Base-by-base conservation (phyloP, 306 rosid genomes). In the Fagus crenata region DNA sequence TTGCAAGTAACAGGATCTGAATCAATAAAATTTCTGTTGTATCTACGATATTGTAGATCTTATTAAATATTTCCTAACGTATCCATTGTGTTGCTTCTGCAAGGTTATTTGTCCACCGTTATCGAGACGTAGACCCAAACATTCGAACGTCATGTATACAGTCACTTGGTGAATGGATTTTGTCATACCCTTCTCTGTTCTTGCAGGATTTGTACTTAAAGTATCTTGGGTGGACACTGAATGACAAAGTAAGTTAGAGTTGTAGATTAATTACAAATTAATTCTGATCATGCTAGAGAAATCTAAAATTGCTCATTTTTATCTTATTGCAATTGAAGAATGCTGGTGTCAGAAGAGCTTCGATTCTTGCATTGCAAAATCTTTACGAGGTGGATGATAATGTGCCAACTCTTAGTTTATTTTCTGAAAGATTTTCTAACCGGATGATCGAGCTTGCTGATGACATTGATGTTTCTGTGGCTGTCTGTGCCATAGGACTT, bases 71-170 rank as follows among this genome's bases (percentile, higher is more conserved):
- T 74, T 76, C 72, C 79, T 83, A 80, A 87, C 35, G 67, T 49
- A 69, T 72, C 32, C 67, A 56, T 51, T 67, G 22, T 86, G 36
- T 53, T 86, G 33, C 76, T 76, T 74, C 81, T 78, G 78, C 88
- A 83, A 95, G 98, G 90, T 92, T 95, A 83, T 95, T 95, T 87
- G 97, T 95, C 84, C 98, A 95, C 80, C 98, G 98, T 32, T 95
- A 92, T 86, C 87, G 98, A 79, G 98, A 95, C 82, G 87, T 89
- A 83, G 98, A 95, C 77, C 87, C 95, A 77, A 90, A 87, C 84
- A 95, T 95, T 78, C 86, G 98, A 81, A 92, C 84, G 81, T 87
- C 92, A 46, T 95, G 98, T 88, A 92, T 95, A 71, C 95, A 95
- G 85, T 88, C 98, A 51, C 75, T 95, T 77, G 98, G 98, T 41